A percentile compares a stretch with the other conserved stretches of the same genome.
phyloP scores from a whole-genome alignment of 306 rosid species.

The Calophaca sinica region DNA sequence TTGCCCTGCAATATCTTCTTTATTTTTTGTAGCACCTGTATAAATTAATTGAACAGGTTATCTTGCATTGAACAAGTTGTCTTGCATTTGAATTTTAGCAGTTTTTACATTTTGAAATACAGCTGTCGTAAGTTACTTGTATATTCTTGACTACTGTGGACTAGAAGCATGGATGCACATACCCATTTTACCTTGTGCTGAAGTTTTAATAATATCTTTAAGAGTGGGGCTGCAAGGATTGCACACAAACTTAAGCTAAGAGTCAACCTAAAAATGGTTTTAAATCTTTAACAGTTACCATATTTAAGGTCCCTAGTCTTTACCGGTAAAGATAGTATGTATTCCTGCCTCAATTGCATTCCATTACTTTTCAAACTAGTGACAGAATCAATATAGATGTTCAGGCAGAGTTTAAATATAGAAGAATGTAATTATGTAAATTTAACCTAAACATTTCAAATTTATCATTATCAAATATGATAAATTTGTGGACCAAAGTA shows the following conservation, averaged over 20 bases:
- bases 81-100: conserved; percentile 17
- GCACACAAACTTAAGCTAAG: conserved; percentile 5
- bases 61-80: conserved; percentile 9
- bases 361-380: conserved; percentile 11
- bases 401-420: too few species aligned
- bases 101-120: neutral
- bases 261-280: conserved; percentile 16
- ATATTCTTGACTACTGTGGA: neutral
- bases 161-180: neutral
- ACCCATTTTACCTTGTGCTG: neutral
- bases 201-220: conserved; percentile 7
- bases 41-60: conserved; percentile 1
- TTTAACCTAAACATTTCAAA: too few species aligned
- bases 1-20: conserved; percentile 11
- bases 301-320: neutral
- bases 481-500: too few species aligned
- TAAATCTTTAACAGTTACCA: conserved; percentile 1
- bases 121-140: neutral
- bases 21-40: neutral
- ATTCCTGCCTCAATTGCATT: conserved; percentile 12
- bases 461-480: too few species aligned
- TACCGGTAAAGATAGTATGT: too few species aligned
- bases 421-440: too few species aligned
- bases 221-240: conserved; percentile 5
- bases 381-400: neutral